A percentile compares a stretch with the other conserved stretches of the same genome.
These are phyloP conservation scores for Cryptosporidium canis DNA, from an alignment of 169 alveolate species.

Conservation along the genomic window DNA sequence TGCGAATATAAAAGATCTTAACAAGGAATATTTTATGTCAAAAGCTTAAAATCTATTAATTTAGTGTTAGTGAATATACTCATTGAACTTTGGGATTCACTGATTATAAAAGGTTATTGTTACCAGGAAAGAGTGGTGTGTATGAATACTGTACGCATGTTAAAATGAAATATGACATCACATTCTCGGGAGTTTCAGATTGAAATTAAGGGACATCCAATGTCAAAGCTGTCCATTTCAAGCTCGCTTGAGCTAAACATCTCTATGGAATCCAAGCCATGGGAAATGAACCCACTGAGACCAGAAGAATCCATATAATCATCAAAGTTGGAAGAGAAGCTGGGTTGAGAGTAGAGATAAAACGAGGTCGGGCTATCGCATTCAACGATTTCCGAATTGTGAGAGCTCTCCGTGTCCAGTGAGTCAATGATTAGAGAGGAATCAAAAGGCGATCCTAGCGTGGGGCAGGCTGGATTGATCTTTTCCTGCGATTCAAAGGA, in stretches of 20 bases:
- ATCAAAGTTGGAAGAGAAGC: conserved; percentile 7
- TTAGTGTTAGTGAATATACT: not conserved
- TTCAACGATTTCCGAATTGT: not conserved
- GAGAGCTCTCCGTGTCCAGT: conserved; percentile 6
- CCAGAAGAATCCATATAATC: conserved; percentile 34
- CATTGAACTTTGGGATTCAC: not conserved
- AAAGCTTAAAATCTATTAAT: not conserved
- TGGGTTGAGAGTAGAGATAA: conserved; percentile 18
- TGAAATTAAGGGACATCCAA: conserved; percentile 64
- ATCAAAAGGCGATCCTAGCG: conserved; percentile 14
- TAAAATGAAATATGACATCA: not conserved
- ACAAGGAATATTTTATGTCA: not conserved
- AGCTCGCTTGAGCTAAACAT: conserved; percentile 26
- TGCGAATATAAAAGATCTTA: not conserved
- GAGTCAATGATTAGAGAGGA: conserved; percentile 19
- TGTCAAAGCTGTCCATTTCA: conserved; percentile 42
- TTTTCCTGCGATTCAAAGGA: not conserved
- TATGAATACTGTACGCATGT: not conserved
- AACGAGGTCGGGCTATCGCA: conserved; percentile 45
- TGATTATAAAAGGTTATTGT: not conserved
- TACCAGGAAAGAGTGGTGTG: not conserved
- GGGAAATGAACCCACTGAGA: conserved; percentile 27
- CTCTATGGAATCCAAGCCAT: conserved; percentile 39
- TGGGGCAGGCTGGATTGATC: not conserved
- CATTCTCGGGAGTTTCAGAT: not conserved